phyloP scores from a whole-genome alignment of 805 yeast genomes.

The Hanseniaspora opuntiae region DNA sequence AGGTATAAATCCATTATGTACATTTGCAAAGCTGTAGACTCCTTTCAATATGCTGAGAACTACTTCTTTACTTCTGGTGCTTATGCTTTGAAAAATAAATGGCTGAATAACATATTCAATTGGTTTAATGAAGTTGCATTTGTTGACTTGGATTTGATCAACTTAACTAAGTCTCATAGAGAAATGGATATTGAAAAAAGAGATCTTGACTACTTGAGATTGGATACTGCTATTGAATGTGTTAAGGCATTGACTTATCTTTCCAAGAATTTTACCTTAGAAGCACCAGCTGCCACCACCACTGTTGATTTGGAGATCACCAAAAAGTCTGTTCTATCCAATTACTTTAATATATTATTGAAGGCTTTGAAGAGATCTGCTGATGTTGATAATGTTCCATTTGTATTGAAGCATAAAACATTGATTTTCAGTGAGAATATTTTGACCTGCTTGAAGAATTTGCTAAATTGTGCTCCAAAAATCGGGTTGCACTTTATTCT shows the following conservation, averaged over 20 bases:
- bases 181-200: constrained; percentile 26
- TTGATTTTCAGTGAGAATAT: constrained; percentile 48
- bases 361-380: constrained; percentile 31
- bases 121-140: constrained; percentile 45
- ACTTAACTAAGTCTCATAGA: constrained; percentile 24
- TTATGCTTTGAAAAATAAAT: constrained; percentile 33
- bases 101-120: constrained; percentile 34
- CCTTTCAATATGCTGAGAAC: constrained; percentile 22
- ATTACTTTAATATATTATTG: constrained; percentile 50
- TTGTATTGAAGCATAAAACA: constrained; percentile 38
- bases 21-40: constrained; percentile 25
- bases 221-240: constrained; percentile 54
- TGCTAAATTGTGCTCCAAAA: constrained; percentile 59
- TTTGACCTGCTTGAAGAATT: constrained; percentile 50
- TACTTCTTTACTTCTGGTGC: constrained; percentile 30
- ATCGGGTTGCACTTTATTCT: constrained; percentile 64
- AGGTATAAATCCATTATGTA: constrained; percentile 25
- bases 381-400: constrained; percentile 26
- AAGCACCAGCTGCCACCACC: constrained; percentile 41
- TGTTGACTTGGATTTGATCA: constrained; percentile 26
- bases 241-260: constrained; percentile 44
- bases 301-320: constrained; percentile 42
- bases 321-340: constrained; percentile 50
- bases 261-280: constrained; percentile 44
- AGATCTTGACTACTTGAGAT: constrained; percentile 36